Percentiles rank a stretch among this genome's conserved stretches.
These are phyloP conservation scores for Magnusiomyces paraingens DNA, from an alignment of 1,139 yeast genomes.

Conservation along the genomic window DNA sequence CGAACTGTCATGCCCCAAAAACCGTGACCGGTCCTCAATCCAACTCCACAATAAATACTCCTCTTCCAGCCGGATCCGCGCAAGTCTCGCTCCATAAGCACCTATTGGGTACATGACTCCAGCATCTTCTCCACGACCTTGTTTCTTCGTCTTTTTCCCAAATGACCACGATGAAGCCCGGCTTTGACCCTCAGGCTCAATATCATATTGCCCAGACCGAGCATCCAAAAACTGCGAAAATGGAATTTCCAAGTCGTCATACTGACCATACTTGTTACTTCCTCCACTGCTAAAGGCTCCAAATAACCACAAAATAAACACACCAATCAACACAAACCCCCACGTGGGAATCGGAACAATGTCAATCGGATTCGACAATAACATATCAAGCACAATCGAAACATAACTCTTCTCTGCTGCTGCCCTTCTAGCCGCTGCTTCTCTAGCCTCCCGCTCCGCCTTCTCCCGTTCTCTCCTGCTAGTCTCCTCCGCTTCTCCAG, in stretches of 20 bases:
- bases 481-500: slow-evolving; percentile 3
- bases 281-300: slow-evolving; percentile 17
- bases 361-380: slow-evolving; percentile 16
- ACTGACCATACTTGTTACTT: background rate
- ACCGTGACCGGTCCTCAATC: slow-evolving; percentile 52
- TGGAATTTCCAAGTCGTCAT: background rate
- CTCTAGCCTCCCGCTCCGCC: background rate
- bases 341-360: slow-evolving; percentile 21
- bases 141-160: background rate
- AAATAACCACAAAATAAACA: slow-evolving; percentile 23
- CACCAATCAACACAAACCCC: slow-evolving; percentile 18
- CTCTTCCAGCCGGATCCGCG: slow-evolving; percentile 34
- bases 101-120: background rate
- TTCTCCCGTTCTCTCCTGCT: background rate
- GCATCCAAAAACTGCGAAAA: background rate
- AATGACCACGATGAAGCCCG: background rate
- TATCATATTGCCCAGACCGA: background rate
- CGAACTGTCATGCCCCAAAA: slow-evolving; percentile 7
- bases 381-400: slow-evolving; percentile 8
- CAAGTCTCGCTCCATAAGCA: slow-evolving; percentile 10
- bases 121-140: background rate
- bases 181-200: background rate
- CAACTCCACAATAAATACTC: slow-evolving; percentile 77
- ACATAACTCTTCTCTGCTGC: slow-evolving; percentile 7
- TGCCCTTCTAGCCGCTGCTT: background rate